Percentiles rank a stretch among this genome's conserved stretches.
Evolutionary conservation across 31 red algal genomes (phyloP).

Genomic region (Odonthalia washingtoniensis): DNA sequence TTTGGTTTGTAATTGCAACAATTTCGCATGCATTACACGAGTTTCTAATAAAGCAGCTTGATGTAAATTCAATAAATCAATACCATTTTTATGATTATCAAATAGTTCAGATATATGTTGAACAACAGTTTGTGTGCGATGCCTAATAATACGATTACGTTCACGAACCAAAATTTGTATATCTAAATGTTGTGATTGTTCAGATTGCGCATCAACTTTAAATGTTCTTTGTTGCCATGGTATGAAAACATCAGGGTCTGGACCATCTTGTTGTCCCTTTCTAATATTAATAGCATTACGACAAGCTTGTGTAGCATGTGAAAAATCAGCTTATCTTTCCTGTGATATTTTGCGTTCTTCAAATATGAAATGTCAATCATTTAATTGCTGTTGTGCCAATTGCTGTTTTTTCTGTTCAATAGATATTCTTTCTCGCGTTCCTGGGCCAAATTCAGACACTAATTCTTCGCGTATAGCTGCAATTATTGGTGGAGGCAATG

Average conservation of each 20-base stretch:
- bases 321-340: conserved; percentile 58
- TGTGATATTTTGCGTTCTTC: conserved; percentile 39
- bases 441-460: conserved; percentile 66
- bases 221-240: conserved; percentile 63
- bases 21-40: conserved; percentile 55
- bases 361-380: conserved; percentile 50
- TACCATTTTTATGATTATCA: conserved; percentile 36
- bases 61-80: conserved; percentile 18
- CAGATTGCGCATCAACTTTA: conserved; percentile 3
- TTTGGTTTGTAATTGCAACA: conserved; percentile 64
- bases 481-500: conserved; percentile 60
- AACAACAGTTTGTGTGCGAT: conserved; percentile 38
- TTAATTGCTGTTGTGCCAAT: conserved; percentile 41
- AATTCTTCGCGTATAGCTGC: conserved; percentile 68
- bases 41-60: conserved; percentile 60
- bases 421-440: conserved; percentile 49
- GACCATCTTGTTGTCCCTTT: conserved; percentile 19
- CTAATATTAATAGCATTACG: conserved; percentile 1
- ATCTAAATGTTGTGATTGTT: conserved; percentile 6
- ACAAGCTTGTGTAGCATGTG: conserved; percentile 22
- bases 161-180: conserved; percentile 45
- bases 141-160: conserved; percentile 33
- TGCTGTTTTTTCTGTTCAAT: conserved; percentile 48
- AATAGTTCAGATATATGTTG: conserved; percentile 28
- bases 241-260: conserved; percentile 51